Base-by-base conservation (phyloP, 495 filamentous ascomycete genomes). In the Hamigera avellanea region DNA sequence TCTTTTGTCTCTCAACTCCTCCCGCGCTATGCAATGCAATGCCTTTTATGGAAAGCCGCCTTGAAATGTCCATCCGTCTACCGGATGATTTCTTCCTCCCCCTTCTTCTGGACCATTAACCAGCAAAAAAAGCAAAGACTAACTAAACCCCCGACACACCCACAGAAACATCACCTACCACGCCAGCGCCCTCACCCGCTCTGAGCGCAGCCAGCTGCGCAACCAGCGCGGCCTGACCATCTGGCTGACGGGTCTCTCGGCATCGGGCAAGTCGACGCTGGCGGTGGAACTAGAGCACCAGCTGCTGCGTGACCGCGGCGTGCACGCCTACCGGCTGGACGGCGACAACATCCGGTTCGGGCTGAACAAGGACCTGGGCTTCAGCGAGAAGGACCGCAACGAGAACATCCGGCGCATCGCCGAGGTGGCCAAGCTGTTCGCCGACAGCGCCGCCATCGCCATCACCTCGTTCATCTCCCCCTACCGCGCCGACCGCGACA, bases 311-410 rank as follows among this genome's bases (percentile, higher is more conserved):
- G 47, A 59, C 44, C 86, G 91, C 52, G 78, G 79, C 12, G 59
- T 93, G 10, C 68, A 80, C 40, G 83, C 87, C 37, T 98, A 98
- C 69, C 77, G 93, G 1, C 79, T 98, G 13, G 91, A 98, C 61
- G 91, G 91, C 49, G 91, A 98, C 73, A 98, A 98, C 68, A 79
- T 98, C 51, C 89, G 91, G 40, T 95, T 95, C 70, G 93, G 91
- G 2, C 69, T 98, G 47, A 98, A 98, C 72, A 87, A 87, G 59
- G 89, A 98, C 67, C 73, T 96, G 21, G 89, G 88, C 3, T 96
- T 96, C 70, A 82, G 76, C 45, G 87, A 93, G 50, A 73, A 75
- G 48, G 91, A 96, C 67, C 76, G 91, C 41, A 86, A 85, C 56
- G 93, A 96, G 75, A 98, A 98, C 64, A 98, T 98, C 58, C 73